Evolutionary conservation across 352 stramenopile genomes (phyloP).

Genomic region (Discostella stelligera): DNA sequence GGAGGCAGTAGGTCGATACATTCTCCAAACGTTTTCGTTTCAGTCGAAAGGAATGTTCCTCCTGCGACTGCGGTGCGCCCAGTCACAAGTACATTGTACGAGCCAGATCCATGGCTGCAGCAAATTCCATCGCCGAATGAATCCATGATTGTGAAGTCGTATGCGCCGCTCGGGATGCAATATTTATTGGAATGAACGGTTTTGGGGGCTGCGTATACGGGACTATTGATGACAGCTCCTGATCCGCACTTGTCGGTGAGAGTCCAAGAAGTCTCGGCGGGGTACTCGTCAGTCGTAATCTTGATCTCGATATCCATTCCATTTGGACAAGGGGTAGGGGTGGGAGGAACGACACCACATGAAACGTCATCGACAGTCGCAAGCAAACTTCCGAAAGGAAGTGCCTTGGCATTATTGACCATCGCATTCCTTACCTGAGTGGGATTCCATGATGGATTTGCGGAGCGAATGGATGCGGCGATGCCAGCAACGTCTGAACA

Average conservation of each 20-base stretch:
- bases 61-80: constrained; percentile 4
- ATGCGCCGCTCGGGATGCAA: not conserved
- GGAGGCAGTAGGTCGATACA: not conserved
- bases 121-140: constrained; percentile 17
- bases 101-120: constrained; percentile 13
- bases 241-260: constrained; percentile 1
- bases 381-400: no score
- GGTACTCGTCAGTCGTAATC: constrained; percentile 19
- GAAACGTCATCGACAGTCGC: no score
- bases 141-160: constrained; percentile 27
- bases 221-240: not conserved
- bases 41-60: not conserved
- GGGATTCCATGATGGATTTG: no score
- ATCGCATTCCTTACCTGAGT: no score
- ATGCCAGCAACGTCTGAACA: no score
- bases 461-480: no score
- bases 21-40: constrained; percentile 13
- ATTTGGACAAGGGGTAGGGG: no score
- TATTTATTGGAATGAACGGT: no score
- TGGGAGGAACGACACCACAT: no score
- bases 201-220: not conserved
- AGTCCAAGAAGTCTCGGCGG: constrained; percentile 16
- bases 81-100: not conserved
- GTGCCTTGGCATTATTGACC: no score
- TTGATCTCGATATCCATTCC: not conserved